phyloP scores from a whole-genome alignment of 108 stramenopile species.

The Cylindrotheca closterium region DNA sequence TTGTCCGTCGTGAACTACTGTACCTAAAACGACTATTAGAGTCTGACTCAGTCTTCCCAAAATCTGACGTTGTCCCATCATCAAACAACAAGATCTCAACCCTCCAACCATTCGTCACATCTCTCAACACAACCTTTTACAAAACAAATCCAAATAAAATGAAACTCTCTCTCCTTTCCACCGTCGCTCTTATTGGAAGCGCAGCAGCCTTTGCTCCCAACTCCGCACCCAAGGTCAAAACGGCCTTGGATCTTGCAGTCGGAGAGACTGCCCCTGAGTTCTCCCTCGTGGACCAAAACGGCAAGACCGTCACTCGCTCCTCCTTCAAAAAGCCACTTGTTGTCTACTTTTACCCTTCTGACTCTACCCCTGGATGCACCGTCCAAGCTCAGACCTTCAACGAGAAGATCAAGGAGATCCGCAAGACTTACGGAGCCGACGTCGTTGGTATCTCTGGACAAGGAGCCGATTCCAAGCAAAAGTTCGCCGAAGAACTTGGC shows the following conservation, averaged over 20 bases:
- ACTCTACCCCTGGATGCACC: conserved; percentile 80
- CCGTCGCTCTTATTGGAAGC: conserved; percentile 4
- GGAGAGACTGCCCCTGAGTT: conserved; percentile 85
- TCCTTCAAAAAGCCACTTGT: conserved; percentile 79
- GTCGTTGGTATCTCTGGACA: conserved; percentile 83
- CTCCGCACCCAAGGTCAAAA: too few relatives aligned
- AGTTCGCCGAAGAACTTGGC: conserved; percentile 73
- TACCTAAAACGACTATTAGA: too few relatives aligned
- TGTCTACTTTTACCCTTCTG: conserved; percentile 84
- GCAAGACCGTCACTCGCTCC: conserved; percentile 72
- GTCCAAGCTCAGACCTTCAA: conserved; percentile 73
- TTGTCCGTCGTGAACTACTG: too few relatives aligned
- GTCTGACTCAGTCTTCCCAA: too few relatives aligned
- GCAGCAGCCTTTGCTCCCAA: conserved; percentile 63
- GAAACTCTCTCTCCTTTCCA: conserved; percentile 12
- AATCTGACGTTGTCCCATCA: too few relatives aligned
- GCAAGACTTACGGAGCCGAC: conserved; percentile 75
- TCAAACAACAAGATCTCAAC: too few relatives aligned
- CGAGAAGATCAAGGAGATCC: conserved; percentile 57
- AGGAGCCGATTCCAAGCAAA: conserved; percentile 72
- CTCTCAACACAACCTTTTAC: too few relatives aligned
- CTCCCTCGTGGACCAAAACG: conserved; percentile 72
- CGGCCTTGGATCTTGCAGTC: conserved; percentile 60
- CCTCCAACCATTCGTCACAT: too few relatives aligned
- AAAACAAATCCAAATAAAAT: too few relatives aligned